Evolutionary conservation across 495 filamentous ascomycete species (phyloP).

Genomic region (Daldinia caldariorum): DNA sequence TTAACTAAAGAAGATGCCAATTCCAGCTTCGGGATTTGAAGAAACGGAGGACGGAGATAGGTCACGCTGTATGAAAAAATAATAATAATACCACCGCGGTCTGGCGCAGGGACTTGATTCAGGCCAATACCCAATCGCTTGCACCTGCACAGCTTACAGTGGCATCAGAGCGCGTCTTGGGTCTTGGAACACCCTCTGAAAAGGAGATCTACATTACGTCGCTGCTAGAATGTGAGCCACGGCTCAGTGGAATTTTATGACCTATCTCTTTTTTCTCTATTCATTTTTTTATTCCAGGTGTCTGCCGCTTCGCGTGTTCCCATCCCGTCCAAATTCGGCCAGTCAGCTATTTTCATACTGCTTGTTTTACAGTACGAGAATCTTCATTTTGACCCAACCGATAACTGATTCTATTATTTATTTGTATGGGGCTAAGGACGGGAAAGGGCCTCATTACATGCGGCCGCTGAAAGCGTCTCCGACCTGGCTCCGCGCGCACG

Average conservation of each 20-base stretch:
- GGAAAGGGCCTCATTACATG: conserved; percentile 22
- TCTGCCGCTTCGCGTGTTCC: neutral
- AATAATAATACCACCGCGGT: conserved; percentile 15
- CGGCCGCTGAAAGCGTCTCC: conserved; percentile 32
- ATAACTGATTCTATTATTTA: conserved; percentile 2
- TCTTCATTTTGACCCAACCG: conserved; percentile 37
- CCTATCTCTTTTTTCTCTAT: conserved; percentile 29
- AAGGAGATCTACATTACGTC: conserved; percentile 33
- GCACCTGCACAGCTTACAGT: conserved; percentile 11
- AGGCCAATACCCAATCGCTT: conserved; percentile 29
- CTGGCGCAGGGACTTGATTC: conserved; percentile 9
- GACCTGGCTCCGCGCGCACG: neutral
- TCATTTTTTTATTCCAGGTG: neutral
- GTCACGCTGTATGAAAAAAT: neutral
- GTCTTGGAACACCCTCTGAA: neutral
- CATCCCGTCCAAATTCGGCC: neutral
- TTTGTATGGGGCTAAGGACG: conserved; percentile 13
- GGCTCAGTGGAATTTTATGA: conserved; percentile 29
- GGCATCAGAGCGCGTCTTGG: conserved; percentile 1
- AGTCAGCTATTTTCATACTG: neutral
- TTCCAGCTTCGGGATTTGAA: conserved; percentile 30
- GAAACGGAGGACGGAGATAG: neutral
- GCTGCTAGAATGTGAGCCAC: conserved; percentile 31
- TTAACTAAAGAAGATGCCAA: conserved; percentile 26
- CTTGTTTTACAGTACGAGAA: conserved; percentile 20